phyloP scores from a whole-genome alignment of 1,284 basidiomycete species.

The Trichosporon faecale region DNA sequence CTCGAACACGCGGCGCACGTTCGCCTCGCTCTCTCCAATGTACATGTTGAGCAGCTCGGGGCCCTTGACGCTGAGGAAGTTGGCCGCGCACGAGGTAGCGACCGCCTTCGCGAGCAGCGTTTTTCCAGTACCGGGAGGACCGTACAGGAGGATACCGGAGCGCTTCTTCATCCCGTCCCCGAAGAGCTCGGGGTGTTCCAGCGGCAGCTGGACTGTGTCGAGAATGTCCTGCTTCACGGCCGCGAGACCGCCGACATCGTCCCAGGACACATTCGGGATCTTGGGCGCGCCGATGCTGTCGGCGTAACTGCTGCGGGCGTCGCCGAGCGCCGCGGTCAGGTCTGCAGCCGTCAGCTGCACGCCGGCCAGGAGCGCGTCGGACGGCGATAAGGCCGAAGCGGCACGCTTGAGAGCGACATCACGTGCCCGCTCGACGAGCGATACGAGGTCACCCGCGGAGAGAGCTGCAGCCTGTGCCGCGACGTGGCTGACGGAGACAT shows the following conservation, averaged over 20 bases:
- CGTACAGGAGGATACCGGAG: constrained; percentile 73
- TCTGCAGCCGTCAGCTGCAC: constrained; percentile 65
- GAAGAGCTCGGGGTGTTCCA: constrained; percentile 93
- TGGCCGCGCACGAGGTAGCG: constrained; percentile 85
- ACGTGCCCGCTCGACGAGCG: constrained; percentile 66
- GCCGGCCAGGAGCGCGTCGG: constrained; percentile 54
- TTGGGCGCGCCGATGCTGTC: constrained; percentile 94
- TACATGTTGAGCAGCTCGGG: constrained; percentile 97
- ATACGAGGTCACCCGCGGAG: constrained; percentile 74
- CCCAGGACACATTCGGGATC: constrained; percentile 95
- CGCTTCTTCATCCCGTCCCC: constrained; percentile 90
- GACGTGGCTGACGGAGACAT: constrained; percentile 69
- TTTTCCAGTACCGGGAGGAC: constrained; percentile 93
- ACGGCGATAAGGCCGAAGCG: constrained; percentile 16
- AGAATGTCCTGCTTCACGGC: constrained; percentile 89
- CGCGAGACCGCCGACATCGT: constrained; percentile 91
- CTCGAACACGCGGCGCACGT: constrained; percentile 88
- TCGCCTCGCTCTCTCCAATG: constrained; percentile 97
- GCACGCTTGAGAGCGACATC: constrained; percentile 61
- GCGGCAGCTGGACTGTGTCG: constrained; percentile 92
- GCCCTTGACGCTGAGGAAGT: constrained; percentile 95
- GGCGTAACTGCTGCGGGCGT: constrained; percentile 75
- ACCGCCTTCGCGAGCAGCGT: constrained; percentile 73
- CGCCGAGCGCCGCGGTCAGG: constrained; percentile 69
- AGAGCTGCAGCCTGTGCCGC: constrained; percentile 91